Evolutionary conservation across 2,329 filamentous ascomycete species (phyloP).

Genomic region (Epichloe brachyelytri): DNA sequence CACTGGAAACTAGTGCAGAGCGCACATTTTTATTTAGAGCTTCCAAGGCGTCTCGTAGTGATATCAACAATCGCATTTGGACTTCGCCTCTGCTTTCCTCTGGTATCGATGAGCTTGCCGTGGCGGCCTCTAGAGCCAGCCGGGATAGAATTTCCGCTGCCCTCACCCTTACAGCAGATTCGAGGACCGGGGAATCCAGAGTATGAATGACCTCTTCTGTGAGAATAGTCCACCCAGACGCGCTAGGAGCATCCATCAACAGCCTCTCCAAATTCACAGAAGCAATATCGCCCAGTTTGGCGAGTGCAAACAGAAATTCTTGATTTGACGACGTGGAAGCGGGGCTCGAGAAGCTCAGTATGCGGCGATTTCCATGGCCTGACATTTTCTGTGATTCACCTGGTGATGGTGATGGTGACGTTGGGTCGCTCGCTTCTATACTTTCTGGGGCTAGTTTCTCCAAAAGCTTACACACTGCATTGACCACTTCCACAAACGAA

Average conservation of each 20-base stretch:
- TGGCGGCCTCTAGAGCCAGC: slow-evolving; percentile 44
- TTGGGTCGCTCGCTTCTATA: slow-evolving; percentile 7
- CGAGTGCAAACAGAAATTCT: slow-evolving; percentile 54
- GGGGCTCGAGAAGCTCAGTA: slow-evolving; percentile 34
- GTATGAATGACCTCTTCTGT: slow-evolving; percentile 39
- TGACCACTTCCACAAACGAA: slow-evolving; percentile 65
- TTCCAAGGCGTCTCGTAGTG: slow-evolving; percentile 47
- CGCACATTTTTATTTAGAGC: slow-evolving; percentile 40
- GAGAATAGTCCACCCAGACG: slow-evolving; percentile 66
- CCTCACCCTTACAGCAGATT: slow-evolving; percentile 40
- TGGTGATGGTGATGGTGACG: slow-evolving; percentile 10
- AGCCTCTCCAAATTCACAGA: slow-evolving; percentile 65
- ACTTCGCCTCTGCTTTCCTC: slow-evolving; percentile 43
- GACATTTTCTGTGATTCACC: slow-evolving; percentile 23
- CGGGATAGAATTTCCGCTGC: slow-evolving; percentile 53
- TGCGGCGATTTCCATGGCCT: slow-evolving; percentile 27
- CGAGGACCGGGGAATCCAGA: slow-evolving; percentile 33
- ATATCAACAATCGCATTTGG: slow-evolving; percentile 58
- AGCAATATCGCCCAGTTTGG: slow-evolving; percentile 61
- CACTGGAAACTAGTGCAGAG: slow-evolving; percentile 41
- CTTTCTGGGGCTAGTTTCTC: slow-evolving; percentile 22
- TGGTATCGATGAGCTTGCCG: slow-evolving; percentile 38
- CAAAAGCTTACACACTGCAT: slow-evolving; percentile 61
- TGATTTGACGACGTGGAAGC: slow-evolving; percentile 39
- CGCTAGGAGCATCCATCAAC: slow-evolving; percentile 48